Base-by-base conservation (phyloP, 345 rosid species). In the Dovyalis caffra region DNA sequence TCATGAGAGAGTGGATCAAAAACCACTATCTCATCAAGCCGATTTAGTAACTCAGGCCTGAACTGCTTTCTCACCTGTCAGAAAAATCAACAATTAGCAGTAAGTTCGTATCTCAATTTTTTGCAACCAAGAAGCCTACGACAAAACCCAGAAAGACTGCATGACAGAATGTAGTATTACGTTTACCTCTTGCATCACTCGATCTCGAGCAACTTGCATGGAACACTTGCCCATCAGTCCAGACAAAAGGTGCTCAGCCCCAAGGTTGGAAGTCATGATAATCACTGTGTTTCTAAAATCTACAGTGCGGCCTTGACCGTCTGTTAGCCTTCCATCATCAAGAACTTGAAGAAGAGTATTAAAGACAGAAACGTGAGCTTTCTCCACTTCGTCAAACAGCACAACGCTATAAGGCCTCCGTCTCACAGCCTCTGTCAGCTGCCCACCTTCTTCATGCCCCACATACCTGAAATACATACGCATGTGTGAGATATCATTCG, bases 371-470 rank as follows among this genome's bases (percentile, higher is more conserved):
- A 89, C 78, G 56, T 91, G 99, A 8, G 99, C 97, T 69, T 92
- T 95, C 84, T 95, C 99, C 64, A 92, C 99, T 85, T 92, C 97
- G 71, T 95, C 98, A 65, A 95, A 95, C 18, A 95, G 78, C 7
- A 92, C 80, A 0, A 92, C 97, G 37, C 98, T 90, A 43, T 88
- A 95, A 8, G 98, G 98, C 49, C 98, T 79, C 34, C 98, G 85
- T 84, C 98, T 90, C 51, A 95, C 97, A 31, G 97, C 97, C 66
- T 95, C 98, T 0, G 99, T 95, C 1, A 95, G 85, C 49, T 95
- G 98, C 9, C 99, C 99, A 34, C 99, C 97, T 89, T 95, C 94
- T 66, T 92, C 97, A 2, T 95, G 99, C 66, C 99, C 99, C 21
- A 95, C 93, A 68, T 95, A 94, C 74, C 96, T 92, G 78, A 33